A percentile compares a stretch with the other conserved stretches of the same genome.
Evolutionary conservation across 2,329 filamentous ascomycete species (phyloP).

Genomic region (Colletotrichum caudatum): DNA sequence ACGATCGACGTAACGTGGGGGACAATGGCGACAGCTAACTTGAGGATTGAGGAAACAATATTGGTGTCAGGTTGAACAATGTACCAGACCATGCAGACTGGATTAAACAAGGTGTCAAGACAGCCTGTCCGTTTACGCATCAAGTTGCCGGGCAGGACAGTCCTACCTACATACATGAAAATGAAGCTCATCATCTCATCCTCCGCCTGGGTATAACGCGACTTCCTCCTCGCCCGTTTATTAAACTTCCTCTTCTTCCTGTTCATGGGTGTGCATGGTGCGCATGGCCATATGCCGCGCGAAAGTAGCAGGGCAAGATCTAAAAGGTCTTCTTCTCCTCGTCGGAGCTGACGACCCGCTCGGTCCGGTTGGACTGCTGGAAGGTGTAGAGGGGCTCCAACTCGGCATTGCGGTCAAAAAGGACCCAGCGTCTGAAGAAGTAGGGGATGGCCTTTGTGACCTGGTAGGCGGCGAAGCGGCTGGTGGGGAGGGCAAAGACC

Average conservation of each 20-base stretch:
- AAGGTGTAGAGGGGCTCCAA: conserved; percentile 59
- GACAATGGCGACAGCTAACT: too few species aligned
- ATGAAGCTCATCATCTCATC: conserved; percentile 22
- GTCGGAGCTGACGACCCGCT: conserved; percentile 29
- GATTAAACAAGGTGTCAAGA: not conserved
- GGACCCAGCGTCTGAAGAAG: conserved; percentile 48
- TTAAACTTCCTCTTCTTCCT: not conserved
- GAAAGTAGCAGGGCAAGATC: not conserved
- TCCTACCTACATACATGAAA: conserved; percentile 8
- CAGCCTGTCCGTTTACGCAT: not conserved
- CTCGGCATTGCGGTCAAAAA: conserved; percentile 48
- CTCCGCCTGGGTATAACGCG: conserved; percentile 34
- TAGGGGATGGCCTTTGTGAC: conserved; percentile 50
- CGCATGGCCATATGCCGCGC: not conserved
- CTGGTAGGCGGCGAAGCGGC: conserved; percentile 51
- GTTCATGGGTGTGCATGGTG: not conserved
- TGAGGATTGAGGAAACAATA: not conserved
- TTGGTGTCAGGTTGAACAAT: conserved; percentile 6
- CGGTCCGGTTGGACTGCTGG: conserved; percentile 42
- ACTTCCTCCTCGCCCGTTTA: not conserved
- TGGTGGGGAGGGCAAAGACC: conserved; percentile 53
- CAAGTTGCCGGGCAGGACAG: not conserved
- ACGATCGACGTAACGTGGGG: too few species aligned
- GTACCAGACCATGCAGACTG: not conserved
- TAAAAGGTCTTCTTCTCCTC: conserved; percentile 37